Evolutionary conservation across 805 yeast genomes (phyloP).

Genomic region (Candida sonorensis): DNA sequence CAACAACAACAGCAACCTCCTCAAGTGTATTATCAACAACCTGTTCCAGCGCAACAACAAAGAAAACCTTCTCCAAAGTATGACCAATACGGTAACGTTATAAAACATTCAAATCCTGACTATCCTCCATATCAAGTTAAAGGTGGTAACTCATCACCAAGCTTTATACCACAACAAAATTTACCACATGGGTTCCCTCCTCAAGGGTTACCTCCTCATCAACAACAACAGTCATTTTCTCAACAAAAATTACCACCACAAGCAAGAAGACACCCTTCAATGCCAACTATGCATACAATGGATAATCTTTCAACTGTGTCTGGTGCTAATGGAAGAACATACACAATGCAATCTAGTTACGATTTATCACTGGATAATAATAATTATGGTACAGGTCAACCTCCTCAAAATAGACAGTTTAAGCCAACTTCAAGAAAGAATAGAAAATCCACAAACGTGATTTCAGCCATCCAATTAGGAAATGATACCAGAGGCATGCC

Average conservation of each 20-base stretch:
- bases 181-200: conserved; percentile 29
- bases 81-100: conserved; percentile 14
- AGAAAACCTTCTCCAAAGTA: conserved; percentile 9
- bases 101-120: conserved; percentile 12
- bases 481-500: conserved; percentile 25
- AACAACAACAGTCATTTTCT: conserved; percentile 24
- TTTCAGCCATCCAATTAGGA: conserved; percentile 19
- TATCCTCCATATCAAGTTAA: conserved; percentile 6
- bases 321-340: conserved; percentile 12
- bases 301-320: conserved; percentile 19
- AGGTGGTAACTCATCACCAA: conserved; percentile 23
- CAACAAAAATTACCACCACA: conserved; percentile 9
- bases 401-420: conserved; percentile 22
- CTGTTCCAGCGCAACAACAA: conserved; percentile 9
- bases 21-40: conserved; percentile 17
- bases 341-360: conserved; percentile 8
- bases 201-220: conserved; percentile 27
- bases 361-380: conserved; percentile 12
- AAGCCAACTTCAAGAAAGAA: conserved; percentile 40
- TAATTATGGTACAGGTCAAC: conserved; percentile 9
- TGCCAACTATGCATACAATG: conserved; percentile 16
- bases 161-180: conserved; percentile 21
- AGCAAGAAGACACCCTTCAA: conserved; percentile 23
- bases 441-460: conserved; percentile 32
- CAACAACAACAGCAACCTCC: conserved; percentile 19